Percentiles rank a stretch among this genome's conserved stretches.
phyloP scores from a whole-genome alignment of 148 eudicot species.

The Fagopyrum homotropicum region DNA sequence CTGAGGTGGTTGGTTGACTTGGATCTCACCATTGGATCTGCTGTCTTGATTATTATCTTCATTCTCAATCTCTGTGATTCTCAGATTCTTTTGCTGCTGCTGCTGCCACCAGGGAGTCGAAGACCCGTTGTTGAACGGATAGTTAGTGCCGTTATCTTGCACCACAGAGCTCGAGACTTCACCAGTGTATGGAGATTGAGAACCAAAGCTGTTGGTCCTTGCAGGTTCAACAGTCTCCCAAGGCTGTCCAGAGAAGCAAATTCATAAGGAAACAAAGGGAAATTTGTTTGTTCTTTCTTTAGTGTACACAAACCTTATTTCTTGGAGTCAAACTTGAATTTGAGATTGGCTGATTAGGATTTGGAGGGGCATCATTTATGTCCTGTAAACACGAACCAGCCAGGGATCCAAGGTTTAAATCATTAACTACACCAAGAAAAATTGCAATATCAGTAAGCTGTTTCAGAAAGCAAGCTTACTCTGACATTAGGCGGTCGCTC shows the following conservation, averaged over 20 bases:
- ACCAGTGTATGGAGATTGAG: constrained; percentile 24
- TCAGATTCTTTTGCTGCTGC: constrained; percentile 37
- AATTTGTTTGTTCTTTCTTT: not conserved
- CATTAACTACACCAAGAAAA: not conserved
- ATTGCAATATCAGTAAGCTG: not conserved
- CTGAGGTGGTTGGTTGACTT: constrained; percentile 29
- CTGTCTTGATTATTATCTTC: constrained; percentile 19
- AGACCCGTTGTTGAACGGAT: constrained; percentile 39
- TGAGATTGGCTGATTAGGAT: constrained; percentile 86
- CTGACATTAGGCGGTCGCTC: constrained; percentile 80
- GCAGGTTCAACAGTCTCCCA: constrained; percentile 58
- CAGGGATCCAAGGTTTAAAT: not conserved
- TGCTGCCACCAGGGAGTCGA: constrained; percentile 54
- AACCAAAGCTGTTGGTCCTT: constrained; percentile 24
- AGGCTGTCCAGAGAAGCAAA: constrained; percentile 41
- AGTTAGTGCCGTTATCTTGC: constrained; percentile 31
- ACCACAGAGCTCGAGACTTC: constrained; percentile 22
- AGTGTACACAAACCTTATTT: constrained; percentile 46
- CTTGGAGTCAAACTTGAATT: constrained; percentile 66
- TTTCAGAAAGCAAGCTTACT: constrained; percentile 29
- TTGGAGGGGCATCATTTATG: constrained; percentile 83
- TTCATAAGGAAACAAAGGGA: not conserved
- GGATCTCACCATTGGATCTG: not conserved
- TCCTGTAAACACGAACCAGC: constrained; percentile 40
- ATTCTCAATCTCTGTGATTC: constrained; percentile 48